Evolutionary conservation across 495 filamentous ascomycete genomes (phyloP).

Genomic region (Trichocladium uniseriatum): DNA sequence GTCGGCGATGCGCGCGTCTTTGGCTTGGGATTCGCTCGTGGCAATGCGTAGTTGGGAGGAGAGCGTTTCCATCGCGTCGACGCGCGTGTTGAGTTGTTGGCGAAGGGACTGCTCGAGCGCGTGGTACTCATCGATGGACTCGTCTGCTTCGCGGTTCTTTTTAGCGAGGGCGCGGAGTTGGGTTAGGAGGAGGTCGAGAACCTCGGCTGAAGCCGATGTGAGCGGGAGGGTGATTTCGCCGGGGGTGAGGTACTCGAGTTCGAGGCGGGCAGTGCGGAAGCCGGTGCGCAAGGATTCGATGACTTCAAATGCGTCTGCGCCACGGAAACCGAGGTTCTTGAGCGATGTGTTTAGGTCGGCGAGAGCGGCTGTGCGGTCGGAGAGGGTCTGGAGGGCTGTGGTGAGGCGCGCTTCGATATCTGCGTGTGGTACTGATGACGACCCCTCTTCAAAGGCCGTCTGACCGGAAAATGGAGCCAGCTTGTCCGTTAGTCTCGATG

Average conservation of each 20-base stretch:
- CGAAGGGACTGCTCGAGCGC: constrained; percentile 36
- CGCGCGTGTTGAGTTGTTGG: constrained; percentile 38
- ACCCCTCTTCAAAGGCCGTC: not conserved
- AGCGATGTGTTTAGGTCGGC: constrained; percentile 31
- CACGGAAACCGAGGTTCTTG: constrained; percentile 46
- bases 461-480: constrained; percentile 16
- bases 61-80: constrained; percentile 33
- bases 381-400: constrained; percentile 27
- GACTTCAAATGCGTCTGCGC: constrained; percentile 38
- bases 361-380: constrained; percentile 33
- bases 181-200: constrained; percentile 37
- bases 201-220: constrained; percentile 36
- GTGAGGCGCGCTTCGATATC: constrained; percentile 31
- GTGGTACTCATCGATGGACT: constrained; percentile 48
- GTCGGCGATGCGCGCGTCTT: constrained; percentile 46
- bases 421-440: not conserved
- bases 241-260: constrained; percentile 57
- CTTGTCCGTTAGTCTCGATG: constrained; percentile 24
- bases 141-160: constrained; percentile 44
- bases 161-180: constrained; percentile 36
- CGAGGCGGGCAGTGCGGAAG: constrained; percentile 58
- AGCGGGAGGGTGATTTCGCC: constrained; percentile 47
- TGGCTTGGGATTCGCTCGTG: constrained; percentile 26
- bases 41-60: constrained; percentile 38
- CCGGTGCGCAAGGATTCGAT: constrained; percentile 41